Evolutionary conservation across 2,329 filamentous ascomycete genomes (phyloP), one percentile per base, ranked within the genome.

Genomic region (Metarhizium rileyi): DNA sequence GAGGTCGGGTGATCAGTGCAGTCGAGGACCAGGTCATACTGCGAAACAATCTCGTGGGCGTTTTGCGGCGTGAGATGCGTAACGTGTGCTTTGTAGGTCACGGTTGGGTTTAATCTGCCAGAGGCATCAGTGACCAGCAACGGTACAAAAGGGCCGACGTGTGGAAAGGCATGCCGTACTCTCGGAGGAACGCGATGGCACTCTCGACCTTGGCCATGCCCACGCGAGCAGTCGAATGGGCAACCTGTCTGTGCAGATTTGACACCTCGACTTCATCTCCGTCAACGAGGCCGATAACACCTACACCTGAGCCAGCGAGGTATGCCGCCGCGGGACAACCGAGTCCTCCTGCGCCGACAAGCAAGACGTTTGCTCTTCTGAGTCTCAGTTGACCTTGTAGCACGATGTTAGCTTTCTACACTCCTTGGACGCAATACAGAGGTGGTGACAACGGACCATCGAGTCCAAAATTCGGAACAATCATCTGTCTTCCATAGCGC

Each of bases 291-390:
- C 91, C 90, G 18, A 98, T 67, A 0, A 76, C 86, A 8, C 90
- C 90, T 1, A 96, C 77, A 0, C 93, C 93, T 1, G 93, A 87
- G 22, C 89, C 91, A 9, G 90, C 88, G 1, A 98, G 79, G 63
- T 98, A 98, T n/a, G 87, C 79, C 1, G 90, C 87, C 12, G 93
- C 90, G 10, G 93, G 93, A 63, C 89, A 97, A 10, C 93, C 93
- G 12, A 98, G 71, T 0, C 93, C 93, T 5, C 93, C 93, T 2
- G 87, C 84, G 10, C 93, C 93, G 23, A 98, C 78, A 44, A 98
- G 74, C 7, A 97, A 75, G 5, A 96, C 83, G 20, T 75, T 80
- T 1, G 87, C 75, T 1, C 75, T 71, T 59, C 81, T 85, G 16
- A 97, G 72, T 28, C 78, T 75, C 6, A 91, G 71, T 67, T 97